Evolutionary conservation across 2,329 filamentous ascomycete species (phyloP).

Genomic region (Ophiostoma australiae): DNA sequence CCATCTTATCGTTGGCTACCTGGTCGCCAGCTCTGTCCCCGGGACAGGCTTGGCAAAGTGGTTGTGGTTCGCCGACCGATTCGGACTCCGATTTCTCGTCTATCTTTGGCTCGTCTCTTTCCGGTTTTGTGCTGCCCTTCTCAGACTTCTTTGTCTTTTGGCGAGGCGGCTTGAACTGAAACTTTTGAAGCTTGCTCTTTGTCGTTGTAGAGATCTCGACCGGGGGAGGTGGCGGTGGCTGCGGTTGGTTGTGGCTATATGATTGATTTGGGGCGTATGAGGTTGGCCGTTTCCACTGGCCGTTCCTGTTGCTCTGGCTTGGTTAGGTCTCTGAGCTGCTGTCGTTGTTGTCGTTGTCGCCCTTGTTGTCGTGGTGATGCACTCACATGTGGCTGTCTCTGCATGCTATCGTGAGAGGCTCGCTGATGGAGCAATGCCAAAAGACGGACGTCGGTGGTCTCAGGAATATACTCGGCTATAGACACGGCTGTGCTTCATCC

Average conservation of each 20-base stretch:
- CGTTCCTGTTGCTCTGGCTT: constrained; percentile 34
- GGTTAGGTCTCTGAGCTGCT: background rate
- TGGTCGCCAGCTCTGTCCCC: background rate
- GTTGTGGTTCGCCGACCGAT: background rate
- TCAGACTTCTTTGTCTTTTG: background rate
- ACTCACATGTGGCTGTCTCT: constrained; percentile 26
- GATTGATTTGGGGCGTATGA: constrained; percentile 38
- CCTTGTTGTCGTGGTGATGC: background rate
- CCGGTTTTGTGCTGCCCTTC: background rate
- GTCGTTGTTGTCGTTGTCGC: background rate
- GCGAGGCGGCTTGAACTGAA: constrained; percentile 47
- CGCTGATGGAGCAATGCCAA: background rate
- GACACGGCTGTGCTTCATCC: background rate
- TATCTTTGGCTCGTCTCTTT: background rate
- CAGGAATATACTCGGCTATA: background rate
- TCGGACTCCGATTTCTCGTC: background rate
- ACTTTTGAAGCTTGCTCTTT: constrained; percentile 55
- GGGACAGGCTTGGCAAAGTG: background rate
- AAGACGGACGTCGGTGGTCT: background rate
- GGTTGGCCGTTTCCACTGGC: constrained; percentile 34
- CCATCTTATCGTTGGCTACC: background rate
- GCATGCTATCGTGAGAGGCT: constrained; percentile 33
- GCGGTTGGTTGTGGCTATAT: constrained; percentile 22
- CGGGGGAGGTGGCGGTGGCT: constrained; percentile 36
- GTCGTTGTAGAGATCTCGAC: constrained; percentile 53